Percentiles rank a stretch among this genome's conserved stretches.
phyloP scores from a whole-genome alignment of 768 basidiomycete species.

The Kwoniella shandongensis region DNA sequence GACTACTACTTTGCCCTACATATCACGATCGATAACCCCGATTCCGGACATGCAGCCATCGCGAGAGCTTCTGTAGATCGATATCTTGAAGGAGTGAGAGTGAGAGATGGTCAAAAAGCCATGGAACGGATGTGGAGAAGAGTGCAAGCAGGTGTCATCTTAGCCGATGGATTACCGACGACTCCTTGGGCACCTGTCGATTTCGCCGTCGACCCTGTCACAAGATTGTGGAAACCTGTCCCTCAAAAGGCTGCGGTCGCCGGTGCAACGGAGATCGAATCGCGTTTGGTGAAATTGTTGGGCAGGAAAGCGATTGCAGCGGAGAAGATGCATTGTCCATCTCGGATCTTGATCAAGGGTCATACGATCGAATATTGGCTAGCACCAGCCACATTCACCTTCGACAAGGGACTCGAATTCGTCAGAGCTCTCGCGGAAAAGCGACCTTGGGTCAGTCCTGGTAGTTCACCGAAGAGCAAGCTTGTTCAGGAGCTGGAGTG shows the following conservation, averaged over 20 bases:
- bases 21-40: slow-evolving; percentile 48
- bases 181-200: slow-evolving; percentile 38
- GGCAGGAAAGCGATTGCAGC: slow-evolving; percentile 34
- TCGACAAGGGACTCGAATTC: slow-evolving; percentile 31
- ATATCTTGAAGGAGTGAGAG: slow-evolving; percentile 35
- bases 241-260: slow-evolving; percentile 1
- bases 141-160: slow-evolving; percentile 38
- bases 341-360: slow-evolving; percentile 28
- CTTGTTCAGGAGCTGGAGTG: slow-evolving; percentile 42
- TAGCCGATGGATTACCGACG: slow-evolving; percentile 44
- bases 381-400: slow-evolving; percentile 25
- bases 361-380: slow-evolving; percentile 38
- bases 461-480: slow-evolving; percentile 29
- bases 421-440: slow-evolving; percentile 32
- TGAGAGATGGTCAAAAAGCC: slow-evolving; percentile 30
- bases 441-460: slow-evolving; percentile 36
- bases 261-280: not conserved
- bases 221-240: too few relatives aligned
- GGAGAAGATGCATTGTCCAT: slow-evolving; percentile 44
- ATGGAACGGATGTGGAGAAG: slow-evolving; percentile 33
- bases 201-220: slow-evolving; percentile 12
- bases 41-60: slow-evolving; percentile 47
- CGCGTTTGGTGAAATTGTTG: slow-evolving; percentile 24
- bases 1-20: slow-evolving; percentile 49
- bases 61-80: slow-evolving; percentile 39